These are phyloP conservation scores for Ramaria sp. DNA, from an alignment of 768 basidiomycete species.

Conservation along the genomic window DNA sequence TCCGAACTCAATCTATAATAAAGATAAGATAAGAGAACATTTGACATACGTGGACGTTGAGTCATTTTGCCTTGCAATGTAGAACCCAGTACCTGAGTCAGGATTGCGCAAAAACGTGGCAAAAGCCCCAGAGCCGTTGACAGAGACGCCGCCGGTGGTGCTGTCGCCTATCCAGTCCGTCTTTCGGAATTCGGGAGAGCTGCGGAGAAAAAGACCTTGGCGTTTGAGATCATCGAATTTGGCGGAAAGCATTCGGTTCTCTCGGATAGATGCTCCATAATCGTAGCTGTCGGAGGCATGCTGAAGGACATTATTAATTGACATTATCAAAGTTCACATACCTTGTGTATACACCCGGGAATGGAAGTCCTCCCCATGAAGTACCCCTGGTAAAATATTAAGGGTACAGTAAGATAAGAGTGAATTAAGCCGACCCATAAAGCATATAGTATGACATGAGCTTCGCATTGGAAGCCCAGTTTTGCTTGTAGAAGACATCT, in stretches of 20 bases:
- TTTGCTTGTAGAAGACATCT: slow-evolving; percentile 66
- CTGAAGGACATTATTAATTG: background rate
- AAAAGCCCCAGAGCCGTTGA: slow-evolving; percentile 39
- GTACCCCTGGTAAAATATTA: slow-evolving; percentile 3
- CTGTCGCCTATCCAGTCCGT: slow-evolving; percentile 65
- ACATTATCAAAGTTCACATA: background rate
- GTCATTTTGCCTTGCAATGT: slow-evolving; percentile 54
- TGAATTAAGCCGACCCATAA: slow-evolving; percentile 41
- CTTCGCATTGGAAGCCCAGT: slow-evolving; percentile 77
- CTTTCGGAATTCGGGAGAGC: slow-evolving; percentile 69
- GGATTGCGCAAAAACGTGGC: slow-evolving; percentile 59
- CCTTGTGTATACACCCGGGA: slow-evolving; percentile 58
- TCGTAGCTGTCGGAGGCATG: slow-evolving; percentile 54
- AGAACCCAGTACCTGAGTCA: slow-evolving; percentile 55
- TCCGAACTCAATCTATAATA: background rate
- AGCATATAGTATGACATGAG: slow-evolving; percentile 81
- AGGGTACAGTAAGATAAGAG: background rate
- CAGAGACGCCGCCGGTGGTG: slow-evolving; percentile 32
- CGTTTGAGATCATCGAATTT: slow-evolving; percentile 75
- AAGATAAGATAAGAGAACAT: background rate
- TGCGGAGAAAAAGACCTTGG: slow-evolving; percentile 68
- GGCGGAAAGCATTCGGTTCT: slow-evolving; percentile 50
- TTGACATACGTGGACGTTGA: slow-evolving; percentile 28
- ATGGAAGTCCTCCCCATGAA: slow-evolving; percentile 75
- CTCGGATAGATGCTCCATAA: slow-evolving; percentile 45